These are phyloP conservation scores for Chaetomiaceae sp. DNA, from an alignment of 2,329 filamentous ascomycete species.

Conservation along the genomic window DNA sequence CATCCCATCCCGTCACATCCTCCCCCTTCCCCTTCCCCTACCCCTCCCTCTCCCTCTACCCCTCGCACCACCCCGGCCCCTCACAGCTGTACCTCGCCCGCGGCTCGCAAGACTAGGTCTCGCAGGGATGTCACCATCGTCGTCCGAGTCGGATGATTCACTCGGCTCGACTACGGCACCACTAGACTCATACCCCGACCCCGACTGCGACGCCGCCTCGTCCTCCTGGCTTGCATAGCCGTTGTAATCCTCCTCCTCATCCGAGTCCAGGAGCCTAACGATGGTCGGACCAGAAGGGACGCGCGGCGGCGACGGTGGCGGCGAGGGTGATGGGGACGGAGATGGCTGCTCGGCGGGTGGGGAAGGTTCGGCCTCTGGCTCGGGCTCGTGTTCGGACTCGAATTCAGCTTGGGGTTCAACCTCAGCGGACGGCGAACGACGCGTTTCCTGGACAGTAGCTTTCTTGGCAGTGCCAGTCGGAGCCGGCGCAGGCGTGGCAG, in stretches of 20 bases:
- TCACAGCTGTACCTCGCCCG: constrained; percentile 5
- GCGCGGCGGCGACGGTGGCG: constrained; percentile 13
- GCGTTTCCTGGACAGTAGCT: background rate
- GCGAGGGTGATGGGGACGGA: background rate
- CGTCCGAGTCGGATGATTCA: constrained; percentile 23
- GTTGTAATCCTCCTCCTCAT: constrained; percentile 22
- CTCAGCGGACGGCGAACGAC: background rate
- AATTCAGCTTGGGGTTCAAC: background rate
- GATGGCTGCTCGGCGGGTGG: background rate
- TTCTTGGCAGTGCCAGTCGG: background rate
- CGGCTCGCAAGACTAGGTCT: background rate
- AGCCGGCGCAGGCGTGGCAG: background rate
- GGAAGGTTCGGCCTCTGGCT: background rate
- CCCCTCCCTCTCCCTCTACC: constrained; percentile 6
- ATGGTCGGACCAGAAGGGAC: constrained; percentile 30
- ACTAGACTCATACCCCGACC: background rate
- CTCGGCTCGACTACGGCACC: constrained; percentile 13
- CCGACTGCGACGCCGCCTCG: background rate
- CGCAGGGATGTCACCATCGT: constrained; percentile 27
- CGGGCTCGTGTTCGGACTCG: background rate
- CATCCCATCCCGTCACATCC: background rate
- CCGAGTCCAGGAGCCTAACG: constrained; percentile 31
- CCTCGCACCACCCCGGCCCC: constrained; percentile 12
- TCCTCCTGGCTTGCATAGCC: constrained; percentile 6
- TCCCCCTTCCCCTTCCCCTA: constrained; percentile 4